Percentiles rank a stretch among this genome's conserved stretches.
Evolutionary conservation across 345 rosid genomes (phyloP).

Genomic region (Carallia pectinifolia): DNA sequence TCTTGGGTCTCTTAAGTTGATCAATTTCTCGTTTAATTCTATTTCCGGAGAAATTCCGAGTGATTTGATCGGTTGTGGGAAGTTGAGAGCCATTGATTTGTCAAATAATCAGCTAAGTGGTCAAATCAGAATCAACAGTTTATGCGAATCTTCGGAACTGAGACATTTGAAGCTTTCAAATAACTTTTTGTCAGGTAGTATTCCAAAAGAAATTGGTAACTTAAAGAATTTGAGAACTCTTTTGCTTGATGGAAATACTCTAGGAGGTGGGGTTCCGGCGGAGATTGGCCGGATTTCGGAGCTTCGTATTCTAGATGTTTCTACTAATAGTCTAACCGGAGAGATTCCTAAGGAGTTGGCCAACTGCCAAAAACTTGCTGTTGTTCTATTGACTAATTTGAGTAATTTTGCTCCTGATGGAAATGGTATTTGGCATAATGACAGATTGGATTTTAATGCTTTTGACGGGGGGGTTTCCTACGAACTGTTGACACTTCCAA

Average conservation of each 20-base stretch:
- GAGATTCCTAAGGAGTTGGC: slow-evolving; percentile 50
- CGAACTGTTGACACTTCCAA: slow-evolving; percentile 36
- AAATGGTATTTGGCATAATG: slow-evolving; percentile 20
- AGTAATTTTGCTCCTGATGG: slow-evolving; percentile 22
- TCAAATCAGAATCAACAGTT: slow-evolving; percentile 25
- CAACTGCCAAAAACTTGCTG: slow-evolving; percentile 44
- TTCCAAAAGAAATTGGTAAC: slow-evolving; percentile 50
- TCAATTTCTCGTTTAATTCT: slow-evolving; percentile 55
- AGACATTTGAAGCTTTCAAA: slow-evolving; percentile 52
- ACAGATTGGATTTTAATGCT: slow-evolving; percentile 56
- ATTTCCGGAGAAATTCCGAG: slow-evolving; percentile 44
- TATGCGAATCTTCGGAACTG: slow-evolving; percentile 35
- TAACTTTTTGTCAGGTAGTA: slow-evolving; percentile 37
- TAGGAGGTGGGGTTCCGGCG: slow-evolving; percentile 50
- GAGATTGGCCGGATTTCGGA: slow-evolving; percentile 54
- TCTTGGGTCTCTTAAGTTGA: slow-evolving; percentile 31
- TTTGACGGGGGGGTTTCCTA: slow-evolving; percentile 46
- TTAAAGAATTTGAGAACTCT: slow-evolving; percentile 46
- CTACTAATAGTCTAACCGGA: slow-evolving; percentile 53
- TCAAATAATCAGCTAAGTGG: slow-evolving; percentile 49
- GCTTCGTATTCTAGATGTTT: slow-evolving; percentile 58
- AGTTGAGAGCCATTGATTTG: slow-evolving; percentile 44
- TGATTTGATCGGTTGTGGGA: slow-evolving; percentile 40
- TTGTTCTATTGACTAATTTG: slow-evolving; percentile 50
- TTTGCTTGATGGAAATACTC: slow-evolving; percentile 54